Evolutionary conservation across 768 basidiomycete genomes (phyloP).

Genomic region (Kondoa malvinella): DNA sequence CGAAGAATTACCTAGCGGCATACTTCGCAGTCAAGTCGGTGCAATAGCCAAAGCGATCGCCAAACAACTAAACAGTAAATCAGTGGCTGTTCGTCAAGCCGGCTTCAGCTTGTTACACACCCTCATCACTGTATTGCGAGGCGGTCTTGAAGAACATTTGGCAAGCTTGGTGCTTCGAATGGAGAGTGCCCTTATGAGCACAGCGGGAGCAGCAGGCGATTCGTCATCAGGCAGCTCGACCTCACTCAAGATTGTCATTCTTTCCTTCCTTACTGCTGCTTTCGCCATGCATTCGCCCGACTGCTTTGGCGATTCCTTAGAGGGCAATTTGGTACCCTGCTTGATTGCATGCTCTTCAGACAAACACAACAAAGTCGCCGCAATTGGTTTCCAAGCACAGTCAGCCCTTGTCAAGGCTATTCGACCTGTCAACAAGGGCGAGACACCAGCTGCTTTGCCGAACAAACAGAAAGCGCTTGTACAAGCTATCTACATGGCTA

Average conservation of each 20-base stretch:
- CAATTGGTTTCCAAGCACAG: slow-evolving; percentile 74
- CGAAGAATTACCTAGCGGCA: slow-evolving; percentile 42
- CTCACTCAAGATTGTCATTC: slow-evolving; percentile 59
- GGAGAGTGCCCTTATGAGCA: slow-evolving; percentile 25
- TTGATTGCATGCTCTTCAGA: slow-evolving; percentile 60
- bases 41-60: slow-evolving; percentile 61
- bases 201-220: slow-evolving; percentile 25
- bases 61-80: slow-evolving; percentile 70
- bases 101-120: slow-evolving; percentile 64
- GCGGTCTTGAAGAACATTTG: slow-evolving; percentile 57
- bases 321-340: slow-evolving; percentile 47
- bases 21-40: slow-evolving; percentile 61
- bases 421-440: slow-evolving; percentile 43
- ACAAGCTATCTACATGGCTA: slow-evolving; percentile 56
- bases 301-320: slow-evolving; percentile 46
- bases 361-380: slow-evolving; percentile 70
- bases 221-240: slow-evolving; percentile 48
- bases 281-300: slow-evolving; percentile 53
- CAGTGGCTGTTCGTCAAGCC: slow-evolving; percentile 61
- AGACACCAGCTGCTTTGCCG: slow-evolving; percentile 21
- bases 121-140: slow-evolving; percentile 62
- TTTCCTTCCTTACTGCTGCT: slow-evolving; percentile 71
- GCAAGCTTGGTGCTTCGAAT: slow-evolving; percentile 41
- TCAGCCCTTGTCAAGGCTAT: slow-evolving; percentile 61
- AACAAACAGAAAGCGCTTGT: slow-evolving; percentile 31